Conservation (phyloP, 2,329 filamentous ascomycete species). For the Microsporum canis region DNA sequence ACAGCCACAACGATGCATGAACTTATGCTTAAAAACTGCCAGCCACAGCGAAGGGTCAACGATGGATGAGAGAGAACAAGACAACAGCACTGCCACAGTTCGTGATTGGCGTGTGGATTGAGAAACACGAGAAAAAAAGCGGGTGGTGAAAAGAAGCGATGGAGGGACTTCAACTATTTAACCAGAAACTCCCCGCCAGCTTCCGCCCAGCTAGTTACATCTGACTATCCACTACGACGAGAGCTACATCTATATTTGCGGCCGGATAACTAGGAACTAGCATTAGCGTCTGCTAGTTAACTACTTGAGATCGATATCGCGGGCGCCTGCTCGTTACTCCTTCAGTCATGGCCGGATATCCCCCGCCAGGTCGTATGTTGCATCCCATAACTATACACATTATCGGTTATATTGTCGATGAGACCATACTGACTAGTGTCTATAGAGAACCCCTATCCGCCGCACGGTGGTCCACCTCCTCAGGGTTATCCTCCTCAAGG, state of each 20-base stretch:
- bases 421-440: neutral
- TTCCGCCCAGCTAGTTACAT: neutral
- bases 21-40: neutral
- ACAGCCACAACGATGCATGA: neutral
- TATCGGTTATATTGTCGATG: neutral
- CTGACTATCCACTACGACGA: too few species aligned
- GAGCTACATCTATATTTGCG: too few species aligned
- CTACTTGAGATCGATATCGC: neutral
- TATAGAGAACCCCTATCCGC: neutral
- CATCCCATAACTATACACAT: neutral
- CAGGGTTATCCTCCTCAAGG: conserved; percentile 9
- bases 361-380: neutral
- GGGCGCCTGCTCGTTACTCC: neutral
- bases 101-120: neutral
- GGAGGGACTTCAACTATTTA: neutral
- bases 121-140: neutral
- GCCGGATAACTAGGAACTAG: neutral
- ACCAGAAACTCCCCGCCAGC: neutral
- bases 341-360: neutral
- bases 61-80: neutral
- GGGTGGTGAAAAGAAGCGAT: neutral
- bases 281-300: neutral
- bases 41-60: neutral
- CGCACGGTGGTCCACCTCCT: conserved; percentile 1
- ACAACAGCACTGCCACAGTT: neutral